Evolutionary conservation across 1,284 basidiomycete genomes (phyloP).

Genomic region (Rhodotorula sp.): DNA sequence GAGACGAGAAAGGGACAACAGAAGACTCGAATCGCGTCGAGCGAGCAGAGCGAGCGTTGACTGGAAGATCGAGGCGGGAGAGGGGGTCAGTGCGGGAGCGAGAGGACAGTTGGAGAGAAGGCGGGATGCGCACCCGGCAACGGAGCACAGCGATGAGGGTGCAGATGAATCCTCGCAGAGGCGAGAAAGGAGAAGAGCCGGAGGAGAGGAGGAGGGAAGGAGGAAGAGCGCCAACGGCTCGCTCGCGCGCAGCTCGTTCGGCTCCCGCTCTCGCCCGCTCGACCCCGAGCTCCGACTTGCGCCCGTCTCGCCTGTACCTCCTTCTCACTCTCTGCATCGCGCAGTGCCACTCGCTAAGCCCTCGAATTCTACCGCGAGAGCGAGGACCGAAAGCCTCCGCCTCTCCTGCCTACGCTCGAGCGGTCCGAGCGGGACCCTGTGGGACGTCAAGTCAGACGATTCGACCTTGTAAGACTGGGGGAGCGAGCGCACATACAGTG

Average conservation of each 20-base stretch:
- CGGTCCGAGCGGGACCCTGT: too few relatives aligned
- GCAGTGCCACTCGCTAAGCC: too few relatives aligned
- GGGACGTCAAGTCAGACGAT: too few relatives aligned
- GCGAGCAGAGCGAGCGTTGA: slow-evolving; percentile 4
- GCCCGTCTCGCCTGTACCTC: too few relatives aligned
- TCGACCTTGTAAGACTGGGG: too few relatives aligned
- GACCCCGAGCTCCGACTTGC: background rate
- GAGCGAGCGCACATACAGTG: too few relatives aligned
- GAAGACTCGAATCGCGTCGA: background rate
- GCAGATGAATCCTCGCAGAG: background rate
- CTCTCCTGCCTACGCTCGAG: too few relatives aligned
- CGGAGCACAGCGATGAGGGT: background rate
- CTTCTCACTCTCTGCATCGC: too few relatives aligned
- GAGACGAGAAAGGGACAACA: background rate
- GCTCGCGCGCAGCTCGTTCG: background rate
- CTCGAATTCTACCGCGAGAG: too few relatives aligned
- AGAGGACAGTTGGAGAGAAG: background rate
- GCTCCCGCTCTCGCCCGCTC: background rate
- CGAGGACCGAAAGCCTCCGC: too few relatives aligned
- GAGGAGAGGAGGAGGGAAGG: slow-evolving; percentile 4
- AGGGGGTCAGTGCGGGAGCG: background rate
- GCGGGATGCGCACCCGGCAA: too few relatives aligned
- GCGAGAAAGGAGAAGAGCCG: too few relatives aligned
- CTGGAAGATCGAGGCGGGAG: background rate
- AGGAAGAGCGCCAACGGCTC: background rate